phyloP scores from a whole-genome alignment of 169 alveolate genomes.

The Cystoisospora suis region DNA sequence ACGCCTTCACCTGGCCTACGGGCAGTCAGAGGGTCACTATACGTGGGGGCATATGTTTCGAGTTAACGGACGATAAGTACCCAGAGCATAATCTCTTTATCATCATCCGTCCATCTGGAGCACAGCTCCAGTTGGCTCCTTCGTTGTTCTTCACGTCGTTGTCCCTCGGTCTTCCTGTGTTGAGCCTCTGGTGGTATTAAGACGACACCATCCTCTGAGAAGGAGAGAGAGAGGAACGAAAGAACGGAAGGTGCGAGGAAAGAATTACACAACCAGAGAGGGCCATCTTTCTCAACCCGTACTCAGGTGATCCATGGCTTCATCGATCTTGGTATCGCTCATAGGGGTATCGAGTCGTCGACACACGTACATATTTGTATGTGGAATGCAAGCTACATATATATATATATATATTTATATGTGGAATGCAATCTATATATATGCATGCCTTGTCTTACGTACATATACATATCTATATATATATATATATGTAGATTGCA shows the following conservation, averaged over 20 bases:
- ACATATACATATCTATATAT: too few species aligned
- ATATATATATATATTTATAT: too few species aligned
- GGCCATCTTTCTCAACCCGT: too few species aligned
- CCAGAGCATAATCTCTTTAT: background rate
- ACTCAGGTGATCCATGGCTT: too few species aligned
- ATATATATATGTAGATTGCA: too few species aligned
- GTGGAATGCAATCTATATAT: background rate
- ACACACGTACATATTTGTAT: too few species aligned
- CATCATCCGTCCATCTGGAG: background rate
- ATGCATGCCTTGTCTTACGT: background rate
- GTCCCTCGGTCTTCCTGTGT: background rate
- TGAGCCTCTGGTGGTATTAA: background rate
- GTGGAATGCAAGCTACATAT: background rate
- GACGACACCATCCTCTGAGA: too few species aligned
- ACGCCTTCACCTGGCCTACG: constrained; percentile 7
- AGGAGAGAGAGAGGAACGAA: background rate
- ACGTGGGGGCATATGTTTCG: background rate
- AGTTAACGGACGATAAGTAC: background rate
- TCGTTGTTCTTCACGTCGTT: background rate
- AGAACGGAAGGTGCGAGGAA: too few species aligned
- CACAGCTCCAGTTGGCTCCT: background rate
- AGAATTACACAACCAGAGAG: too few species aligned
- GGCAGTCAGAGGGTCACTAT: background rate
- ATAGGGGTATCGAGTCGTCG: too few species aligned
- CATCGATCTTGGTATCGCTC: too few species aligned